Evolutionary conservation across 148 eudicot species (phyloP), one percentile per base, ranked within the genome.

Genomic region (Gaultheria prostrata): DNA sequence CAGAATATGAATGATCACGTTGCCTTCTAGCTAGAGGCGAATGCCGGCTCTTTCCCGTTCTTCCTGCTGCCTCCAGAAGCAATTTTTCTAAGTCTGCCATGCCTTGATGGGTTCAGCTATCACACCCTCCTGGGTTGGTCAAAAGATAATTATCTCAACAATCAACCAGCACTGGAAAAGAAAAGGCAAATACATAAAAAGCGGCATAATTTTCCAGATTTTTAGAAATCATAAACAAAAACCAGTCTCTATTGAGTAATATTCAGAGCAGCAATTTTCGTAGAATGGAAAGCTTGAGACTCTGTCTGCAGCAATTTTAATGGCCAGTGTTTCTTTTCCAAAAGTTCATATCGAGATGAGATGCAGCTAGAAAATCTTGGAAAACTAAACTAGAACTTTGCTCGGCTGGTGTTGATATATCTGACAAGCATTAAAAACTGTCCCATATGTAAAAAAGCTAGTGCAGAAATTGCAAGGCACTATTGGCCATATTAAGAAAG

Each of bases 31-130:
- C 89, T n/a, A 91, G 93, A 71, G 88, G 89, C 3, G 94, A 89
- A 51, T 90, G 93, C 61, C 95, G 91, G 85, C 89, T 95, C 85
- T 93, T 92, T 79, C 95, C 92, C 74, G 92, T 92, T 87, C 98
- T 92, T 71, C 99, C 99, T 24, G 99, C 99, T 69, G 99, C 99
- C 83, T 94, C 96, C 24, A 97, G 91, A 54, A 97, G 98, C 91
- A 97, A 85, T 56, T 97, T 85, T 39, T 95, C 98, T 83, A 97
- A 92, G 82, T 97, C 99, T 56, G 97, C 93, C 99, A 94, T 94
- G 78, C 39, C 79, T 61, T 77, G 35, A 79, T 39, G 43, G 8
- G 26, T 82, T n/a, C 13, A 28, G 72, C 20, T 63, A 45, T 65
- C 56, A 24, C 48, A 78, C 81, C 28, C 69, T 33, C 69, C 81